phyloP scores from a whole-genome alignment of 2,329 filamentous ascomycete species.

The Cryphonectria nitschkei region DNA sequence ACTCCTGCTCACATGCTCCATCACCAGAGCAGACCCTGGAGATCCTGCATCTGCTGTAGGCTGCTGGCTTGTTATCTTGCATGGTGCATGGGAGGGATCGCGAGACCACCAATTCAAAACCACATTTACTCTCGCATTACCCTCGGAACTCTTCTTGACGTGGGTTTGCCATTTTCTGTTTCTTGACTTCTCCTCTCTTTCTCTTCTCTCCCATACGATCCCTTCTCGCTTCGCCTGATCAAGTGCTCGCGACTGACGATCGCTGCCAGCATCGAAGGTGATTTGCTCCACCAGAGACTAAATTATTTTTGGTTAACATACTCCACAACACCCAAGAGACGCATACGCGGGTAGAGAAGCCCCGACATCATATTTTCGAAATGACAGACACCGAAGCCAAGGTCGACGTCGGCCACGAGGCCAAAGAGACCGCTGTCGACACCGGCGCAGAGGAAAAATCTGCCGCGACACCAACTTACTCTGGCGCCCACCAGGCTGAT shows the following conservation, averaged over 20 bases:
- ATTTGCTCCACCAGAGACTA: not conserved
- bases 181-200: not conserved
- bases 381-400: constrained; percentile 23
- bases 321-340: not conserved
- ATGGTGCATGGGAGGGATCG: not conserved
- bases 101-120: not conserved
- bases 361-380: not conserved
- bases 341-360: not conserved
- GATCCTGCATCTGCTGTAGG: constrained; percentile 3
- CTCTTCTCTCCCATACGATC: not conserved
- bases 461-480: not conserved
- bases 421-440: constrained; percentile 2
- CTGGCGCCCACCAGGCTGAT: constrained; percentile 1
- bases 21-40: not conserved
- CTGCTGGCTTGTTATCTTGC: constrained; percentile 1
- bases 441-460: not conserved
- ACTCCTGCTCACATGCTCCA: not conserved
- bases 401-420: constrained; percentile 13
- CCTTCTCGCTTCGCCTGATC: not conserved
- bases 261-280: not conserved
- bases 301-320: not conserved
- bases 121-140: not conserved
- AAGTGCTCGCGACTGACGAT: not conserved
- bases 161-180: not conserved
- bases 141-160: not conserved